Base-by-base conservation (phyloP, 139 green algal species). In the Deuterostichococcus epilithicus region DNA sequence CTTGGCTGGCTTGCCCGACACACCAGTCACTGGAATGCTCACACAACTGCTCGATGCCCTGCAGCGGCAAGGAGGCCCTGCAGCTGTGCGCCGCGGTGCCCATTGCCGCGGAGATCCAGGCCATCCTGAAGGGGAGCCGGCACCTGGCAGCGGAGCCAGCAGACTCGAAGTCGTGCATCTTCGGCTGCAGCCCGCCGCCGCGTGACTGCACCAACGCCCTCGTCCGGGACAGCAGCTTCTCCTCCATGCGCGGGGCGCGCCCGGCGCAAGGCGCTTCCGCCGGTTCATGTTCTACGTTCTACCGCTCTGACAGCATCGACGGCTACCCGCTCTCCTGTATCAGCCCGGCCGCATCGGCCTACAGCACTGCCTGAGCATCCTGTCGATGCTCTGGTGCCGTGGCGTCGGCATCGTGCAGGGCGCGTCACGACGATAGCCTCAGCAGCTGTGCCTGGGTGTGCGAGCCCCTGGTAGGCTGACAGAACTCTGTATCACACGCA, bases 161-260 rank as follows among this genome's bases (percentile, higher is more conserved):
- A 2, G 32, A 68, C 42, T 52, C 58, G 30, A 73, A 45, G 42
- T 74, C 65, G 23, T 59, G 32, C 26, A 74, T 74, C 70, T 79
- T 79, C 42, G 75, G 75, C 36, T 79, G 75, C 67, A 74, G 65
- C 58, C 75, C 75, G n/a, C 75, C 75, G 66, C 65, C 73, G 44
- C 39, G 75, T 20, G 52, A 63, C 52, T 63, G 52, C 52, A 63
- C 52, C 52, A 63, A 63, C 52, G 52, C 52, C 52, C 52, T 63
- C 18, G 52, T 63, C 52, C 52, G 52, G 18, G 52, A 63, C 52
- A 30, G 18, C 18, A 30, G 18, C 13, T 63, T 63, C 52, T 30
- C 18, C 52, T 63, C 52, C 52, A 63, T 63, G 52, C 52, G 52
- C 18, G 52, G 10, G 13, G 18, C 18, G 52, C 52, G 52, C 18